Evolutionary conservation across 176 grass and related monocot species (phyloP).

Genomic region (Carex pumila): DNA sequence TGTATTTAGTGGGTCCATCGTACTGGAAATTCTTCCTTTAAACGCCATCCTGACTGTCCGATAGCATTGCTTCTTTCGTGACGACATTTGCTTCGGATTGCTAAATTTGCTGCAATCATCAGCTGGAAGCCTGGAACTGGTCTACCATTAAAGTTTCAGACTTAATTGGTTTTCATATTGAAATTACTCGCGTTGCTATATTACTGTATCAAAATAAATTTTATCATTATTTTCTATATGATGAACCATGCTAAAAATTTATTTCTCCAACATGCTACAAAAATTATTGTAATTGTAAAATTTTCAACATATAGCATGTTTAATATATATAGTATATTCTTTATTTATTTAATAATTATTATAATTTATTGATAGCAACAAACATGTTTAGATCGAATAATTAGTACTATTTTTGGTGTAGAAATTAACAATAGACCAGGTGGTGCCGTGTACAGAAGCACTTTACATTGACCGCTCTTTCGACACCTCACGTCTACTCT

Average conservation of each 20-base stretch:
- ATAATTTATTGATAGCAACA: neutral
- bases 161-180: neutral
- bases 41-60: neutral
- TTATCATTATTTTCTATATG: neutral
- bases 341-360: too few species aligned
- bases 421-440: neutral
- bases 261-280: too few species aligned
- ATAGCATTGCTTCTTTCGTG: neutral
- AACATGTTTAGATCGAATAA: neutral
- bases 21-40: neutral
- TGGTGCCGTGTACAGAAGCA: neutral
- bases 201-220: neutral
- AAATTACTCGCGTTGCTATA: neutral
- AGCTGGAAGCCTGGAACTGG: neutral
- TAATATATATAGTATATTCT: too few species aligned
- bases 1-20: neutral
- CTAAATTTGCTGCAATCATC: neutral
- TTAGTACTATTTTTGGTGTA: neutral
- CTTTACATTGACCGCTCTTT: neutral
- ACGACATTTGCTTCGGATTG: neutral
- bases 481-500: neutral
- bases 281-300: neutral
- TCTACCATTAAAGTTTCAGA: neutral
- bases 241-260: too few species aligned
- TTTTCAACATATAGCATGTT: neutral